A percentile compares a stretch with the other conserved stretches of the same genome.
These are phyloP conservation scores for Pinus tabuliformis DNA, from an alignment of 75 land plant genomes.

Conservation along the genomic window DNA sequence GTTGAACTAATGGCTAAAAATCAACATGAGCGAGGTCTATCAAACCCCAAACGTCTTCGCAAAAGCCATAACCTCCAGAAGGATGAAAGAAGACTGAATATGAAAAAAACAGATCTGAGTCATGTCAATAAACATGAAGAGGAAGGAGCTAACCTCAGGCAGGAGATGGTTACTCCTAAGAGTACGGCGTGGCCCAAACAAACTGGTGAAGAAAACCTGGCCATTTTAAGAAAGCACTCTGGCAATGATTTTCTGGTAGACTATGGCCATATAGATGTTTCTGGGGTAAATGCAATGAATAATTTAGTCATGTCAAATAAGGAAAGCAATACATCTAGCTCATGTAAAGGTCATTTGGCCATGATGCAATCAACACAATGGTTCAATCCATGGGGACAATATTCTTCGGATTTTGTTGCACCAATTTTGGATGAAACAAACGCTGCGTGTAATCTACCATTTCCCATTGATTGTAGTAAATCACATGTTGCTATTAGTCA, in stretches of 20 bases:
- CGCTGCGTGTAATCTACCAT: constrained; percentile 3
- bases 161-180: not conserved
- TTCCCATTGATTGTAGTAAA: not conserved
- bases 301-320: not conserved
- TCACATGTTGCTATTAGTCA: not conserved
- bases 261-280: not conserved
- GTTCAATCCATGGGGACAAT: constrained; percentile 5
- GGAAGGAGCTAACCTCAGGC: not conserved
- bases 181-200: not conserved
- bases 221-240: not conserved
- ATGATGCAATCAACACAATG: constrained; percentile 1
- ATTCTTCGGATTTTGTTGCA: not conserved
- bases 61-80: not conserved
- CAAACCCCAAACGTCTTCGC: not conserved
- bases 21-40: constrained; percentile 2
- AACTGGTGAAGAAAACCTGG: not conserved
- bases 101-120: not conserved
- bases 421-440: not conserved
- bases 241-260: not conserved
- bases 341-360: not conserved
- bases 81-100: not conserved
- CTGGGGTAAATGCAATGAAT: not conserved
- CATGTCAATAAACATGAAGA: not conserved
- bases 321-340: constrained; percentile 3
- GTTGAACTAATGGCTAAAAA: constrained; percentile 6